phyloP scores from a whole-genome alignment of 2,329 filamentous ascomycete genomes.

The Capronia americana region DNA sequence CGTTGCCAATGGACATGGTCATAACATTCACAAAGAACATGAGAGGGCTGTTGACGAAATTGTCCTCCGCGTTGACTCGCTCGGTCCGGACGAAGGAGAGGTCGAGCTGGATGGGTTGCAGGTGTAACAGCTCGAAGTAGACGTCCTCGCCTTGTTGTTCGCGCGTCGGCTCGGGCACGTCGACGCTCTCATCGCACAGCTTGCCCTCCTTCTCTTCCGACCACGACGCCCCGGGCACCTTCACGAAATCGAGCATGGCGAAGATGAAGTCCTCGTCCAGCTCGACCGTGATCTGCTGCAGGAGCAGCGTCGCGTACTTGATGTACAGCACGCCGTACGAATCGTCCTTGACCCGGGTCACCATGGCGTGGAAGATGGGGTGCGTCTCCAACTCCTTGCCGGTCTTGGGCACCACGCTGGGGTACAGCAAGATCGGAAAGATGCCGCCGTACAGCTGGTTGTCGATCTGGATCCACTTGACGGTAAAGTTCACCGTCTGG shows the following conservation, averaged over 20 bases:
- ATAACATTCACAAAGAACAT: slow-evolving; percentile 99
- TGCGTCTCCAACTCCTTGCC: slow-evolving; percentile 95
- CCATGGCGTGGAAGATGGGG: slow-evolving; percentile 88
- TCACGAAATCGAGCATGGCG: slow-evolving; percentile 90
- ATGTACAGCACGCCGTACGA: slow-evolving; percentile 98
- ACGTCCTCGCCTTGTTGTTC: slow-evolving; percentile 88
- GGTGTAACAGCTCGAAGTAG: slow-evolving; percentile 95
- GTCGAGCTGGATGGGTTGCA: slow-evolving; percentile 98
- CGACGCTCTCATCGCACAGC: slow-evolving; percentile 86
- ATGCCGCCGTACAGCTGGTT: slow-evolving; percentile 98
- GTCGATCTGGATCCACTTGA: slow-evolving; percentile 99
- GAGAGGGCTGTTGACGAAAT: slow-evolving; percentile 86
- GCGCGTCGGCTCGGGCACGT: slow-evolving; percentile 89
- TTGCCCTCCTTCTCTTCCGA: slow-evolving; percentile 80
- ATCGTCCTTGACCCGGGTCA: slow-evolving; percentile 96
- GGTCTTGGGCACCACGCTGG: slow-evolving; percentile 96
- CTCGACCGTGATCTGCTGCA: slow-evolving; percentile 98
- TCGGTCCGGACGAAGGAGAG: slow-evolving; percentile 97
- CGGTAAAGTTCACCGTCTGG: slow-evolving; percentile 85
- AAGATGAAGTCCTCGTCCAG: slow-evolving; percentile 99
- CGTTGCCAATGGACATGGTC: slow-evolving; percentile 98
- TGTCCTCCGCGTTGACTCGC: slow-evolving; percentile 93
- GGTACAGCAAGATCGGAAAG: slow-evolving; percentile 96
- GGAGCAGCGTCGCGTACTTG: slow-evolving; percentile 91
- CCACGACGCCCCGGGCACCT: slow-evolving; percentile 90